phyloP scores from a whole-genome alignment of 2,329 filamentous ascomycete species.

The Dactylonectria macrodidyma region DNA sequence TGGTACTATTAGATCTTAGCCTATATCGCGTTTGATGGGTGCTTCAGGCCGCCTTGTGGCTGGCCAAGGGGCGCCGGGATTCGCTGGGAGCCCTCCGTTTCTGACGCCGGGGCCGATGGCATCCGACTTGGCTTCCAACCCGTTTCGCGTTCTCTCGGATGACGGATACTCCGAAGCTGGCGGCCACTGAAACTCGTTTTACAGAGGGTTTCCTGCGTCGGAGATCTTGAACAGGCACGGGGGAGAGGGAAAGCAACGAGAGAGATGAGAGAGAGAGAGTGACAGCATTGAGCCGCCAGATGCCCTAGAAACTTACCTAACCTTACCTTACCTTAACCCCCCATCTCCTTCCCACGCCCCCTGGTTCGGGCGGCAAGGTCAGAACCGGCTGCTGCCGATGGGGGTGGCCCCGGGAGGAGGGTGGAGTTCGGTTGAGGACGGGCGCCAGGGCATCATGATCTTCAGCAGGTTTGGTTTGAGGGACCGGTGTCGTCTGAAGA shows the following conservation, averaged over 20 bases:
- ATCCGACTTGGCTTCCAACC: slow-evolving; percentile 26
- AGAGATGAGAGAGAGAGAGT: not conserved
- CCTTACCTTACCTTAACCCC: too few relatives aligned
- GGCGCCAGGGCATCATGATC: slow-evolving; percentile 20
- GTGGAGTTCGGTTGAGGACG: slow-evolving; percentile 16
- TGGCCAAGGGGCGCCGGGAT: slow-evolving; percentile 41
- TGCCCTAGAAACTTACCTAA: too few relatives aligned
- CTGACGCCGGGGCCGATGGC: slow-evolving; percentile 18
- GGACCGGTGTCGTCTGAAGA: slow-evolving; percentile 11
- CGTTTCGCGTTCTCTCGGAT: slow-evolving; percentile 18
- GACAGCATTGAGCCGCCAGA: too few relatives aligned
- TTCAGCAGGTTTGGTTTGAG: slow-evolving; percentile 23
- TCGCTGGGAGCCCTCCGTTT: slow-evolving; percentile 32
- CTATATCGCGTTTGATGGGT: slow-evolving; percentile 43
- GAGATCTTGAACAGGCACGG: slow-evolving; percentile 3
- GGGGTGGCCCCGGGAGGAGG: not conserved
- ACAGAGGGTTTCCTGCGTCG: slow-evolving; percentile 19
- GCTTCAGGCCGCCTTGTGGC: slow-evolving; percentile 44
- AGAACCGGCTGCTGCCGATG: slow-evolving; percentile 26
- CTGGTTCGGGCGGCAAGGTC: slow-evolving; percentile 17
- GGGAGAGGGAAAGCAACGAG: slow-evolving; percentile 4
- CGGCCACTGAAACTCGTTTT: slow-evolving; percentile 7
- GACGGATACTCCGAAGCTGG: slow-evolving; percentile 16
- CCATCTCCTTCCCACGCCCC: slow-evolving; percentile 18
- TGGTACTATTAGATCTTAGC: slow-evolving; percentile 40